A percentile compares a stretch with the other conserved stretches of the same genome.
phyloP scores from a whole-genome alignment of 2,329 filamentous ascomycete species.

The Cercospora sp. region DNA sequence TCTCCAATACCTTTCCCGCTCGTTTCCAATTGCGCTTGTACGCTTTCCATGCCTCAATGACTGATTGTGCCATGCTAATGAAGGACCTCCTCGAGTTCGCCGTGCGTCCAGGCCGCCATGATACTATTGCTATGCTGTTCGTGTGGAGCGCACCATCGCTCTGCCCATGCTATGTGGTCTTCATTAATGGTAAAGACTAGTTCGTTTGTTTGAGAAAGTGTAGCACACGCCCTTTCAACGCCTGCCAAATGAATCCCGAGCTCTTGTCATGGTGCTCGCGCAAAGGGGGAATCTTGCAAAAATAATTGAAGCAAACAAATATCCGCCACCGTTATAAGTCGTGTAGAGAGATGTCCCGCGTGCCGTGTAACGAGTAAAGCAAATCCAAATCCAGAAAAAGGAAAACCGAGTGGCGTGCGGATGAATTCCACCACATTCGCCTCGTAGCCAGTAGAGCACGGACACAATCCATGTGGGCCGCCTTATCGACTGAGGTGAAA shows the following conservation, averaged over 20 bases:
- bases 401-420: background rate
- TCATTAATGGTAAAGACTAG: background rate
- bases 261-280: constrained; percentile 23
- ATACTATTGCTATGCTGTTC: constrained; percentile 4
- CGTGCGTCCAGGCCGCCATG: constrained; percentile 1
- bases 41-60: constrained; percentile 2
- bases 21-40: constrained; percentile 2
- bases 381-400: background rate
- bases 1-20: background rate
- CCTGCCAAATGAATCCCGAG: constrained; percentile 17
- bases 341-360: constrained; percentile 12
- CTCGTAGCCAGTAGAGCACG: background rate
- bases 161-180: background rate
- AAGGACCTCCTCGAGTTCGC: constrained; percentile 3
- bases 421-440: background rate
- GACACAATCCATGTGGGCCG: background rate
- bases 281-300: constrained; percentile 28
- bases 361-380: constrained; percentile 17
- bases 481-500: constrained; percentile 14
- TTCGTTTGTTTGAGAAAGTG: background rate
- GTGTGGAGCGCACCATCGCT: background rate
- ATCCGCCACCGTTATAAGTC: constrained; percentile 17
- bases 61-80: background rate
- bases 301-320: constrained; percentile 19
- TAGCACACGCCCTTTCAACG: constrained; percentile 15